Base-by-base conservation (phyloP, 768 basidiomycete species). In the Lenzites betulinus region DNA sequence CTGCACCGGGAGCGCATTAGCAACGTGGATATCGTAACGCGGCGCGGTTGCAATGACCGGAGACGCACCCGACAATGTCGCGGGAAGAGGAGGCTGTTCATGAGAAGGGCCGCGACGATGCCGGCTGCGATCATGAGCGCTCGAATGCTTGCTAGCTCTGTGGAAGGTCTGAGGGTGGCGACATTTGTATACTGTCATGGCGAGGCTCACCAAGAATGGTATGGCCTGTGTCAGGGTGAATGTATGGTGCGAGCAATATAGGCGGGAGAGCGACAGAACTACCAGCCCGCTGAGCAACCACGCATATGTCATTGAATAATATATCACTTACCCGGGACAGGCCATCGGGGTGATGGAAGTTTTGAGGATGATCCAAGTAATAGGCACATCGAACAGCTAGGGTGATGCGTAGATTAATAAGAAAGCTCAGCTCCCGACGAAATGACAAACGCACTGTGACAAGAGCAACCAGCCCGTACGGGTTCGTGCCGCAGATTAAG, bases 191-290 rank as follows among this genome's bases (percentile, higher is more conserved):
- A 44, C 4, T 41, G n/a, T 33, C 30, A 15, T 28, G 15, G 41
- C 36, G 42, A 35, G 36, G 65, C 71, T 61, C 67, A 75, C 74
- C 65, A 8, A 70, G 66, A 8, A 72, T 66, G 7, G 78, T 73
- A 5, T 66, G 56, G 15, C 62, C 58, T 4, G 64, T 59, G 59
- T 70, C 64, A 23, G 69, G 69, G 48, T 46, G 61, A 41, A 67
- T 51, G 38, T 74, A 74, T 23, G 64, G 56, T n/a, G 66, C 67
- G 53, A 71, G 76, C 6, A 76, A 66, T 25, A 80, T 73, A 2
- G 80, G 77, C 16, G 80, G 78, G n/a, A 80, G 58, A 1, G 79
- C 78, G 18, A 82, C 67, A 30, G 76, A 73, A n/a, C 79, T 80
- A 22, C 13, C 3, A 38, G 13, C 52, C 22, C 28, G 39, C 28